phyloP scores from a whole-genome alignment of 768 basidiomycete genomes.

The Lentinus brumalis region DNA sequence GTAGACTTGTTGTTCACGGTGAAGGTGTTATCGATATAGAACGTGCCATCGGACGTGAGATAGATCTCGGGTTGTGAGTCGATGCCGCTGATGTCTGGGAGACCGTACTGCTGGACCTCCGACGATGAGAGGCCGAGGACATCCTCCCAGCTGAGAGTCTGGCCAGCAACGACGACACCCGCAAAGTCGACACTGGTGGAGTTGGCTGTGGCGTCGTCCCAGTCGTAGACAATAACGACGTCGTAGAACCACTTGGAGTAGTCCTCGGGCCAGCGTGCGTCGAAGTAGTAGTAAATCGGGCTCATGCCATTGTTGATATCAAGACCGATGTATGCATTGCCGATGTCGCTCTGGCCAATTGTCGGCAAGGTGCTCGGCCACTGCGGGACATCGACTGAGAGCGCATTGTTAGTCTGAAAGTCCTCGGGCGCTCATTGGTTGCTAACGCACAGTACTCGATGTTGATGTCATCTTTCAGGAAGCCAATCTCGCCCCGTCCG shows the following conservation, averaged over 20 bases:
- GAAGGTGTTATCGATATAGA: conserved; percentile 10
- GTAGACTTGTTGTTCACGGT: conserved; percentile 1
- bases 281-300: conserved; percentile 15
- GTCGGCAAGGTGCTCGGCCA: conserved; percentile 12
- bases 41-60: conserved; percentile 6
- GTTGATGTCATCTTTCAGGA: conserved; percentile 13
- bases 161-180: conserved; percentile 10
- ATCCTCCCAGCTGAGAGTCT: conserved; percentile 13
- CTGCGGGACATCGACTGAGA: not conserved
- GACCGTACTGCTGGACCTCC: conserved; percentile 4
- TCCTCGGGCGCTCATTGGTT: not conserved
- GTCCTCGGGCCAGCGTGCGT: conserved; percentile 2
- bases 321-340: conserved; percentile 4
- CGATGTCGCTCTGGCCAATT: not conserved
- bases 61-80: conserved; percentile 6
- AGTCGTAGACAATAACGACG: conserved; percentile 14
- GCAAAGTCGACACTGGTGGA: conserved; percentile 8
- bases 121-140: conserved; percentile 6
- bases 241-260: conserved; percentile 18
- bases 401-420: not conserved
- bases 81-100: conserved; percentile 12
- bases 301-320: conserved; percentile 16
- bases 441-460: conserved; percentile 14
- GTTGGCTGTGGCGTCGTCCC: not conserved
- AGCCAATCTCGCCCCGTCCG: conserved; percentile 4